These are phyloP conservation scores for Dictyostelium brefeldianum DNA, from an alignment of 78 protist genomes.

Conservation along the genomic window DNA sequence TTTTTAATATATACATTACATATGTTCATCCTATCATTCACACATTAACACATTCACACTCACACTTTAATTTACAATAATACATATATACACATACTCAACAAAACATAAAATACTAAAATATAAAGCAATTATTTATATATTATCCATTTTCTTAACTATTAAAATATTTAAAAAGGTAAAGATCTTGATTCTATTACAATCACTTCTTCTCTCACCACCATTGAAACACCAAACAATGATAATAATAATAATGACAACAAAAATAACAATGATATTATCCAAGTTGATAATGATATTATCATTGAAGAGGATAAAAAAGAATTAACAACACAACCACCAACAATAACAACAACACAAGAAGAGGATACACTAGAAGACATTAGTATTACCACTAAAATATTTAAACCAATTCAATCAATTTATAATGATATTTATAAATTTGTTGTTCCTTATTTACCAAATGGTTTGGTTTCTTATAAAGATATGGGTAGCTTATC, in stretches of 20 bases:
- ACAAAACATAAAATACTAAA: not conserved
- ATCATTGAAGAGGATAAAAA: not conserved
- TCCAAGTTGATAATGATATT: not conserved
- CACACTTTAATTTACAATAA: not conserved
- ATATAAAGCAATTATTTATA: not conserved
- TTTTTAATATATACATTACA: not conserved
- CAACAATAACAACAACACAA: not conserved
- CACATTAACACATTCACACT: too few species aligned
- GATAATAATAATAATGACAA: not conserved
- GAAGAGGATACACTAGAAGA: not conserved
- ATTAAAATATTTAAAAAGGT: not conserved
- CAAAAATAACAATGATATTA: not conserved
- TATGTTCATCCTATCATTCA: not conserved
- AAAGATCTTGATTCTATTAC: not conserved
- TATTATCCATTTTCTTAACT: not conserved
- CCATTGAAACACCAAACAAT: not conserved
- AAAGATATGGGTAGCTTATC: conserved; percentile 23
- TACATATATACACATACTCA: not conserved
- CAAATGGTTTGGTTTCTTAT: conserved; percentile 13
- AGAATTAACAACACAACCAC: not conserved
- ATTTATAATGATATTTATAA: not conserved
- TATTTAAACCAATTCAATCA: not conserved
- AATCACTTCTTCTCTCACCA: not conserved
- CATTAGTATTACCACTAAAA: not conserved
- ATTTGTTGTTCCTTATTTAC: conserved; percentile 9